Base-by-base conservation (phyloP, 371 early-diverging fungal genomes). In the Apophysomyces sp. region DNA sequence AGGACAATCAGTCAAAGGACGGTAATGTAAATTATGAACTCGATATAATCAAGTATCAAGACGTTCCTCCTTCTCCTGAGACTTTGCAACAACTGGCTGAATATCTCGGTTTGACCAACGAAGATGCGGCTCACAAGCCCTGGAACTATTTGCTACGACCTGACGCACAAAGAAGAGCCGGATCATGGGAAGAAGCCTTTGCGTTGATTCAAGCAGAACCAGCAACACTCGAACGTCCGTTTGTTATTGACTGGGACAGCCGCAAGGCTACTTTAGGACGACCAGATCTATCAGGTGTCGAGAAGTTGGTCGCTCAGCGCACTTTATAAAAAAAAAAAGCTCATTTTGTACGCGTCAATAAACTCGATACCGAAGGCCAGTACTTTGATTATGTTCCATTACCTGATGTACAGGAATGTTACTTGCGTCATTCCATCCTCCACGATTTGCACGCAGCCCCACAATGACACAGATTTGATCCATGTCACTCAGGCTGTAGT, bases 241-340 rank as follows among this genome's bases (percentile, higher is more conserved):
- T 77, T 57, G 69, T 74, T 1, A 63, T 77, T 21, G 78, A 77
- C 51, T 77, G 78, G 78, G 67, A 74, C 30, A 53, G 52, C 9
- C 67, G 65, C 4, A 66, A 65, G 41, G 78, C 84, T 52, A 80
- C 68, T 7, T 60, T 83, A 1, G 84, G 80, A 30, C 68, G 84
- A 44, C 81, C 81, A n/a, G 72, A 80, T 37, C 37, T 73, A 11
- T 56, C 58, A 36, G 64, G 59, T 41, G 67, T 79, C 0, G 68
- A 78, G 24, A 44, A 59, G 34, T 30, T 81, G 15, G 65, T 73
- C 18, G 60, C 41, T n/a, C n/a, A n/a, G n/a, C n/a, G n/a, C n/a
- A n/a, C n/a, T n/a, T n/a, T n/a, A n/a, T n/a, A n/a, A n/a, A n/a
- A n/a, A n/a, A n/a, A n/a, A n/a, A n/a, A n/a, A n/a, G n/a, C n/a